These are phyloP conservation scores for Collybia sordida DNA, from an alignment of 768 basidiomycete genomes.

Conservation along the genomic window DNA sequence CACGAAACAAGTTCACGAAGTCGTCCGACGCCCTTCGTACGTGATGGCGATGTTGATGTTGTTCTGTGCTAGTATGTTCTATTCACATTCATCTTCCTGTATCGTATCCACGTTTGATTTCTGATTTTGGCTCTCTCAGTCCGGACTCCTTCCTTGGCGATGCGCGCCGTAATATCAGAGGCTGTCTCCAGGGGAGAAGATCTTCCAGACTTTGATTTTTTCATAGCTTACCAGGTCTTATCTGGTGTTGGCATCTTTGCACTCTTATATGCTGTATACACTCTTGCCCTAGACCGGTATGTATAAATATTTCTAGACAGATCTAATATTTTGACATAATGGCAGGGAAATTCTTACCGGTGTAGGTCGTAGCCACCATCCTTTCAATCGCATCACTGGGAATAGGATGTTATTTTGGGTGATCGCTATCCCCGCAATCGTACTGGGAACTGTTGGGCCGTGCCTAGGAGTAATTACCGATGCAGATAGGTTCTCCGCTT, in stretches of 20 bases:
- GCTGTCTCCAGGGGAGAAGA: constrained; percentile 19
- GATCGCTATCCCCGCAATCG: constrained; percentile 24
- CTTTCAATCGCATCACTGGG: constrained; percentile 19
- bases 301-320: not conserved
- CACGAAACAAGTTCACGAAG: constrained; percentile 25
- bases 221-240: constrained; percentile 26
- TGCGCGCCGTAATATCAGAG: constrained; percentile 22
- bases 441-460: constrained; percentile 30
- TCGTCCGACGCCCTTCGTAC: constrained; percentile 30
- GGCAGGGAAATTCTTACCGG: constrained; percentile 18
- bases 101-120: not conserved
- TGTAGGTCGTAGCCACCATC: constrained; percentile 4
- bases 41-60: constrained; percentile 30
- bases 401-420: constrained; percentile 32
- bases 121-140: too few species aligned
- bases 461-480: constrained; percentile 14
- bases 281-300: constrained; percentile 30
- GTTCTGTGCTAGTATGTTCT: constrained; percentile 37
- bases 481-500: constrained; percentile 10
- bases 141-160: constrained; percentile 23
- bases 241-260: constrained; percentile 31
- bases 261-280: constrained; percentile 29
- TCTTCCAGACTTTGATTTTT: constrained; percentile 9
- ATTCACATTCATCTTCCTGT: not conserved
- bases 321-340: not conserved